Conservation (phyloP, 805 yeast genomes). For the Pichia cephalocereana region DNA sequence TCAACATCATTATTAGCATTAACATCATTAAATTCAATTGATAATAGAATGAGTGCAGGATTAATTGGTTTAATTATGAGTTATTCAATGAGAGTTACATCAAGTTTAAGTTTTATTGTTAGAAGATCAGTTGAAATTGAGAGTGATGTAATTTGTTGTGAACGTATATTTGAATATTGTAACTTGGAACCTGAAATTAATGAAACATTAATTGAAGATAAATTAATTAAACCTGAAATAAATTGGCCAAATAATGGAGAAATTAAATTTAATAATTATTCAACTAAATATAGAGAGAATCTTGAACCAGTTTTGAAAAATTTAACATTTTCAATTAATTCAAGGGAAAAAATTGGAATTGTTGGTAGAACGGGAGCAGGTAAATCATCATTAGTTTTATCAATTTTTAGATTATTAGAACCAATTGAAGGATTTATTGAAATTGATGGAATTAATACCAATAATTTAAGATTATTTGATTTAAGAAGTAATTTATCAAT, state of each 20-base stretch:
- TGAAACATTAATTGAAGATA: constrained; percentile 29
- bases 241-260: constrained; percentile 51
- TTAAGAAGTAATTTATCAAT: constrained; percentile 49
- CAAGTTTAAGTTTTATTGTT: constrained; percentile 45
- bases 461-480: constrained; percentile 42
- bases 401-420: constrained; percentile 54
- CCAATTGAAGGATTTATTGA: constrained; percentile 43
- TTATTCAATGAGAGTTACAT: constrained; percentile 50
- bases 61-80: constrained; percentile 58
- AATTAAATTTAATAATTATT: constrained; percentile 41
- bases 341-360: constrained; percentile 59
- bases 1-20: constrained; percentile 40
- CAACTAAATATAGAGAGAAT: constrained; percentile 50
- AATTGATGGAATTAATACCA: constrained; percentile 48
- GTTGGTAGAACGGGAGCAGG: constrained; percentile 81
- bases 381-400: constrained; percentile 52
- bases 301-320: constrained; percentile 50
- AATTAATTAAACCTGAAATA: constrained; percentile 31
- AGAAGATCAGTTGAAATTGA: constrained; percentile 57
- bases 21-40: constrained; percentile 27
- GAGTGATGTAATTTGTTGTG: constrained; percentile 69
- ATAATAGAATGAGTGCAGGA: constrained; percentile 42
- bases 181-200: constrained; percentile 71
- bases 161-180: constrained; percentile 85
- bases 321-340: constrained; percentile 36